Percentiles rank a stretch among this genome's conserved stretches.
These are phyloP conservation scores for Martiniozyma asiatica DNA, from an alignment of 1,139 yeast genomes.

Conservation along the genomic window DNA sequence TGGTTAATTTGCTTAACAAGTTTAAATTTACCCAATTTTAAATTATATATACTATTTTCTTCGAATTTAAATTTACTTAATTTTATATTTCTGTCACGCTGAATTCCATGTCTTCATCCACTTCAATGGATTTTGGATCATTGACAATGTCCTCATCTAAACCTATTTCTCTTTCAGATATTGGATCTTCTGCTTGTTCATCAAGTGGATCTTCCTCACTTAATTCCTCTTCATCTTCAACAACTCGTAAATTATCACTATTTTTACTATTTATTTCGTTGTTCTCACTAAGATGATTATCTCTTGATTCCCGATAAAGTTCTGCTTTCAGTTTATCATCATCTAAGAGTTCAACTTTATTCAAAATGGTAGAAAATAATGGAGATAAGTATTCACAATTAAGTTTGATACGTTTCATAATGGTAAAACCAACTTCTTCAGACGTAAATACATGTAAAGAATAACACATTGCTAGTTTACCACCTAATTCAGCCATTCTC, in stretches of 20 bases:
- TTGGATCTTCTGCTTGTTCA: constrained; percentile 6
- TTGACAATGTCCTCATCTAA: not conserved
- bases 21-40: too few relatives aligned
- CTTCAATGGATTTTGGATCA: not conserved
- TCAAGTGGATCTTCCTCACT: constrained; percentile 11
- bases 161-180: not conserved
- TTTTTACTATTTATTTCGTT: not conserved
- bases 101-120: constrained; percentile 8
- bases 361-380: constrained; percentile 14
- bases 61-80: not conserved
- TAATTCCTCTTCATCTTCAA: constrained; percentile 6
- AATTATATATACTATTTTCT: too few relatives aligned
- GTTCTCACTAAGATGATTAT: too few relatives aligned
- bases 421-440: constrained; percentile 24
- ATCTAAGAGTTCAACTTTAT: constrained; percentile 5
- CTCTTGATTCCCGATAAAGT: too few relatives aligned
- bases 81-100: constrained; percentile 7
- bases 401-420: constrained; percentile 31
- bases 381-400: constrained; percentile 39
- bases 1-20: too few relatives aligned
- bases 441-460: constrained; percentile 19
- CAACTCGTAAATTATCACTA: not conserved
- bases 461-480: constrained; percentile 37
- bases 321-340: too few relatives aligned
- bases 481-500: constrained; percentile 36